phyloP scores from a whole-genome alignment of 768 basidiomycete genomes.

The Leccinum pellstonianum region DNA sequence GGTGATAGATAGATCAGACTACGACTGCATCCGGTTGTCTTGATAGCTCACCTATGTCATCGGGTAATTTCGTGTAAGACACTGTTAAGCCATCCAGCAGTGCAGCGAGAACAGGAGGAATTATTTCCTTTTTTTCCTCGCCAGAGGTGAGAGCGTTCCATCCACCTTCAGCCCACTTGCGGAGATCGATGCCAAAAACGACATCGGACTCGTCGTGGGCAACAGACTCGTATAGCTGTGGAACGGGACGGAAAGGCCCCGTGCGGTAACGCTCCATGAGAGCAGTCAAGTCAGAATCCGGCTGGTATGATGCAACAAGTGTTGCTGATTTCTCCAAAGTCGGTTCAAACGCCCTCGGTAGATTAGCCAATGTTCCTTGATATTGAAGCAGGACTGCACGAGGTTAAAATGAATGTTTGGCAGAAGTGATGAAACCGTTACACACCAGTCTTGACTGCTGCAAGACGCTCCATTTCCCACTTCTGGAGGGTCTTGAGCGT shows the following conservation, averaged over 20 bases:
- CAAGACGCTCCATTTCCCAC: conserved; percentile 83
- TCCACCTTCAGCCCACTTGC: conserved; percentile 87
- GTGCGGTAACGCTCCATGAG: conserved; percentile 92
- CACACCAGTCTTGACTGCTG: conserved; percentile 77
- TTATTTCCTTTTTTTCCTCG: conserved; percentile 55
- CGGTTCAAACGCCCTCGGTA: conserved; percentile 65
- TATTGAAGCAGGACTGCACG: conserved; percentile 76
- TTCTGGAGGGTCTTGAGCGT: conserved; percentile 75
- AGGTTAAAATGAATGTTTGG: not conserved
- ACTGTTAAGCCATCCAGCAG: conserved; percentile 62
- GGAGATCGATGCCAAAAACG: conserved; percentile 87
- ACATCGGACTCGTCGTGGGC: conserved; percentile 82
- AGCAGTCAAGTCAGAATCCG: conserved; percentile 81
- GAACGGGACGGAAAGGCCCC: conserved; percentile 84
- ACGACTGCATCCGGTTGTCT: not conserved
- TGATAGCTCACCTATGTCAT: conserved; percentile 56
- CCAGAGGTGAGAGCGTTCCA: conserved; percentile 59
- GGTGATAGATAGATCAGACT: conserved; percentile 4
- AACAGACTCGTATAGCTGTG: conserved; percentile 85
- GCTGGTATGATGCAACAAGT: conserved; percentile 80
- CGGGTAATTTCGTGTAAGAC: conserved; percentile 58
- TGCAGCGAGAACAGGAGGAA: conserved; percentile 74
- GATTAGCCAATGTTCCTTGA: conserved; percentile 71
- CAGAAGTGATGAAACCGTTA: conserved; percentile 23
- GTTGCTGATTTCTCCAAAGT: conserved; percentile 70